Percentiles rank a stretch among this genome's conserved stretches.
phyloP scores from a whole-genome alignment of 164 flowering plant species.

The Stephania cephalantha region DNA sequence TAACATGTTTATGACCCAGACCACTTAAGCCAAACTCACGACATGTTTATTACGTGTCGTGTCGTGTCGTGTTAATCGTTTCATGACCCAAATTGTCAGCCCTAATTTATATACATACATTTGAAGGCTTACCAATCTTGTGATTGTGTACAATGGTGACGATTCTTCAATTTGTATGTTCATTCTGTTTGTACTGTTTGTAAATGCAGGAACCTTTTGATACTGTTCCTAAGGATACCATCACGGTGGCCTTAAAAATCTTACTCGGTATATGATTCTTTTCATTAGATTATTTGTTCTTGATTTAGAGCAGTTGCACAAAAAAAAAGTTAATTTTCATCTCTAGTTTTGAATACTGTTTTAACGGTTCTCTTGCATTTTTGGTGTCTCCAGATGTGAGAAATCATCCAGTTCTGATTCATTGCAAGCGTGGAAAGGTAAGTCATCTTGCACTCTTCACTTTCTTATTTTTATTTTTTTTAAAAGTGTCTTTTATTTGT shows the following conservation, averaged over 20 bases:
- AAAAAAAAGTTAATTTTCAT: not conserved
- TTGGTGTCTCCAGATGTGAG: conserved; percentile 52
- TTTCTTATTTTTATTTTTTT: not conserved
- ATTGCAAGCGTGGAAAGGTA: conserved; percentile 84
- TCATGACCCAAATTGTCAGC: too few relatives aligned
- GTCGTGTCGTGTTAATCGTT: too few relatives aligned
- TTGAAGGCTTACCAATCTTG: not conserved
- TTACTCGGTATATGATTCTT: conserved; percentile 45
- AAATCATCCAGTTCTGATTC: conserved; percentile 71
- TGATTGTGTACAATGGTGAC: not conserved
- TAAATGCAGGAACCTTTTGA: conserved; percentile 44
- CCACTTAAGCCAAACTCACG: too few relatives aligned
- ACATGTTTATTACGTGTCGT: too few relatives aligned
- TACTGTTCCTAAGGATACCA: conserved; percentile 40
- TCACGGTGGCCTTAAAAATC: conserved; percentile 57
- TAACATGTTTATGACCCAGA: too few relatives aligned
- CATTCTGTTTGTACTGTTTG: conserved; percentile 9
- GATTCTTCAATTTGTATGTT: not conserved
- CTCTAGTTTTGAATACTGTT: not conserved
- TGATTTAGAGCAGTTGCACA: conserved; percentile 1
- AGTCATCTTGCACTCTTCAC: not conserved
- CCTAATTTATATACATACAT: not conserved
- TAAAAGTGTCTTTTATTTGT: not conserved
- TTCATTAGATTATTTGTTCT: too few relatives aligned
- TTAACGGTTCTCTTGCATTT: not conserved